Evolutionary conservation across 352 stramenopile genomes (phyloP).

Genomic region (Globisporangium nagaii): DNA sequence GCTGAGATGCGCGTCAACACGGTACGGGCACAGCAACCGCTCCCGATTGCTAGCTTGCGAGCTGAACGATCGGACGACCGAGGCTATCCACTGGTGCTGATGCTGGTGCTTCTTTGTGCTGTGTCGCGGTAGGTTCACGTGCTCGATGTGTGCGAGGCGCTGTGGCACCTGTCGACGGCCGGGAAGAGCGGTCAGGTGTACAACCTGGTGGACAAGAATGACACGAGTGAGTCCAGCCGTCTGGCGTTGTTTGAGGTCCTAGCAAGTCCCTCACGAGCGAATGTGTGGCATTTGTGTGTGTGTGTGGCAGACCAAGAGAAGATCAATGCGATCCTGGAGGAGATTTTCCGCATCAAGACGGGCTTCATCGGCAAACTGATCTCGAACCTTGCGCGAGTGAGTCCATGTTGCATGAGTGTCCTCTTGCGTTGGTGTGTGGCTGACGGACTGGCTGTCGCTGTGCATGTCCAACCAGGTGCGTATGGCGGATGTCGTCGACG

Average conservation of each 20-base stretch:
- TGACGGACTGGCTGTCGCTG: background rate
- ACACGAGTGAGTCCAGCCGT: slow-evolving; percentile 76
- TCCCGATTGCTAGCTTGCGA: too few species aligned
- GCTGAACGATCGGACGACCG: too few species aligned
- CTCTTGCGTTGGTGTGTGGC: background rate
- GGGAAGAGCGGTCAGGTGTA: slow-evolving; percentile 59
- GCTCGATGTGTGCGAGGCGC: slow-evolving; percentile 62
- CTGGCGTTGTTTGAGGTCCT: too few species aligned
- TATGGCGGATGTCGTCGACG: slow-evolving; percentile 77
- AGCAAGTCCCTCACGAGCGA: too few species aligned
- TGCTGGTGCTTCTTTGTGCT: background rate
- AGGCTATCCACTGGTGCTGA: background rate
- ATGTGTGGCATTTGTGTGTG: background rate
- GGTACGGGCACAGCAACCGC: too few species aligned
- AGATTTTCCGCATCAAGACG: slow-evolving; percentile 79
- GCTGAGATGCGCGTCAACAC: slow-evolving; percentile 86
- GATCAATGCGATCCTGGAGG: slow-evolving; percentile 67
- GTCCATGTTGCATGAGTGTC: background rate
- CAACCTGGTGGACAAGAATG: slow-evolving; percentile 84
- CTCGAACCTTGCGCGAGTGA: slow-evolving; percentile 68
- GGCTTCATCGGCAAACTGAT: slow-evolving; percentile 84
- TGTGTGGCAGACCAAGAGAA: slow-evolving; percentile 57
- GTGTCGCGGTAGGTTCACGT: slow-evolving; percentile 57
- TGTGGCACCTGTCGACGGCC: slow-evolving; percentile 67
- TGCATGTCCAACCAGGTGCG: slow-evolving; percentile 28